Evolutionary conservation across 2,329 filamentous ascomycete species (phyloP), one percentile per base, ranked within the genome.

Genomic region (Microdochium nivale): DNA sequence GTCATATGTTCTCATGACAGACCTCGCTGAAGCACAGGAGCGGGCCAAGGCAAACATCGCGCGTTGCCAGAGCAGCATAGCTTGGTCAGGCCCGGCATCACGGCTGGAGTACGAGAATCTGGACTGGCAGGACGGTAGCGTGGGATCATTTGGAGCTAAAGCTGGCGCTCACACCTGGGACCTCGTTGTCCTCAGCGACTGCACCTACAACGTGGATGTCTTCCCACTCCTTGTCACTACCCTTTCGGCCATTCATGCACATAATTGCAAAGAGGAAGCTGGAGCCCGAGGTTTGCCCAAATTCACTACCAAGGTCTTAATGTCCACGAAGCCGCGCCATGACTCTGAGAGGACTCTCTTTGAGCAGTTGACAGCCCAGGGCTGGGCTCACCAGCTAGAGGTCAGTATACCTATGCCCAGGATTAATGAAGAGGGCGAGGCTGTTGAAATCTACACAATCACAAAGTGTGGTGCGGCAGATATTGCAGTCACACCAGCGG

Each of bases 191-290:
- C 66, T 83, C 23, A 81, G 78, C 60, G 80, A 83, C 62, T 81
- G 80, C 70, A 82, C 79, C 0, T 83, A 83, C 68, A 83, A 83
- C 54, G 74, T 73, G 50, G 79, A 82, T 60, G 75, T 73, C 55
- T 65, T 83, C 25, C 73, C 76, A 1, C 70, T 76, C 2, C 68
- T 83, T 23, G 74, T 81, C 3, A 70, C 70, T 49, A 81, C 79
- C 1, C 64, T 82, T 33, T 73, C 73, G 1, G 71, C 74, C 2
- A 60, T 83, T 11, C 76, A 80, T 54, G 51, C 53, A 2, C 58
- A 62, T 9, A 76, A 71, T 23, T 32, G 54, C 37, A 53, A 55
- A n/a, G 23, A 40, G 9, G n/a, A 43, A 23, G 44, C 52, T 8
- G 50, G 47, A n/a, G 52, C 51, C 23, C 52, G 55, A 25, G 16